Percentiles rank a stretch among this genome's conserved stretches.
phyloP scores from a whole-genome alignment of 2,329 filamentous ascomycete species.

The Penicillium polonicum region DNA sequence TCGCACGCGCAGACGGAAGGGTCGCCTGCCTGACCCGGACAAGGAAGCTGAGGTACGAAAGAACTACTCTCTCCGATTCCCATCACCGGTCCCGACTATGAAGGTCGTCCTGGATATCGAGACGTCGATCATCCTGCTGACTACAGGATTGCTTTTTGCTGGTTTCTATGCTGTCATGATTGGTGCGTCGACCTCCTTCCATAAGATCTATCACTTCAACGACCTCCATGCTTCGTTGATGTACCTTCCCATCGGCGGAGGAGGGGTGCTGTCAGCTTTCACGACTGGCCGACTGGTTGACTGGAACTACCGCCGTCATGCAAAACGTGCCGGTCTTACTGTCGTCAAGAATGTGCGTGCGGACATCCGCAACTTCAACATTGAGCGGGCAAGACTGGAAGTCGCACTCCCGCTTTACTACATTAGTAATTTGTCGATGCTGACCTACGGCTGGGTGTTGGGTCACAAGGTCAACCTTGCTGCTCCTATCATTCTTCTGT shows the following conservation, averaged over 20 bases:
- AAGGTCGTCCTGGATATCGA: slow-evolving; percentile 39
- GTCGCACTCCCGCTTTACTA: slow-evolving; percentile 37
- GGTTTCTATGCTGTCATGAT: slow-evolving; percentile 50
- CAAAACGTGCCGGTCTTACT: slow-evolving; percentile 59
- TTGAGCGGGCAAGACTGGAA: slow-evolving; percentile 44
- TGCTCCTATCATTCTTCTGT: slow-evolving; percentile 35
- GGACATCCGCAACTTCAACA: slow-evolving; percentile 46
- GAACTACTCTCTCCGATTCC: slow-evolving; percentile 28
- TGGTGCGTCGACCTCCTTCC: slow-evolving; percentile 48
- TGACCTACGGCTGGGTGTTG: slow-evolving; percentile 40
- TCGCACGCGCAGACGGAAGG: slow-evolving; percentile 20
- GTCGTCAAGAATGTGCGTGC: slow-evolving; percentile 52
- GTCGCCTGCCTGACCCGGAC: background rate
- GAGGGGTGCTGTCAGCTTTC: slow-evolving; percentile 22
- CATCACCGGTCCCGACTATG: slow-evolving; percentile 42
- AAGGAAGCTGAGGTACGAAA: slow-evolving; percentile 11
- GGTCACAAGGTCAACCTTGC: slow-evolving; percentile 32
- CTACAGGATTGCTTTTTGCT: slow-evolving; percentile 47
- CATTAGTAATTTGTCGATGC: slow-evolving; percentile 24
- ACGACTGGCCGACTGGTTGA: slow-evolving; percentile 60
- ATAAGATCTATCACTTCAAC: slow-evolving; percentile 48
- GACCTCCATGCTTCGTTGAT: slow-evolving; percentile 48
- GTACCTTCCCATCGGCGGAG: slow-evolving; percentile 33
- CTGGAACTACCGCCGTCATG: slow-evolving; percentile 70
- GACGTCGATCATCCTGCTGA: slow-evolving; percentile 37